A percentile compares a stretch with the other conserved stretches of the same genome.
Conservation (phyloP, 768 basidiomycete genomes). For the Suillus bovinus region DNA sequence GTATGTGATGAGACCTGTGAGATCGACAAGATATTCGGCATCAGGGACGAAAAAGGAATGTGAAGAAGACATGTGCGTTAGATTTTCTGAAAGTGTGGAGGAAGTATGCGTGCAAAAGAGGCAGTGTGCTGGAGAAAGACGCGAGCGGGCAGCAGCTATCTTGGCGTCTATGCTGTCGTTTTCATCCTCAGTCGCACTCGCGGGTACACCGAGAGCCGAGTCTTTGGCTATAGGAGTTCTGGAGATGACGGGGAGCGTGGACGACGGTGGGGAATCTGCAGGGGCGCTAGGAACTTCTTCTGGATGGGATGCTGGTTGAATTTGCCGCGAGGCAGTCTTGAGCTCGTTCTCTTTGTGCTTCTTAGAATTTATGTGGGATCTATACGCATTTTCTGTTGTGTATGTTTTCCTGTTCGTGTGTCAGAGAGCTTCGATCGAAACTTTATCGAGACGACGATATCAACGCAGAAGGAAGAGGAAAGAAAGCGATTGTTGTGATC, state of each 20-base stretch:
- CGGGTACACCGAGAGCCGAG: constrained; percentile 30
- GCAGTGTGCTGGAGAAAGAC: constrained; percentile 65
- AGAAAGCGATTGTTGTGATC: background rate
- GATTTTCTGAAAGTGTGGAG: constrained; percentile 58
- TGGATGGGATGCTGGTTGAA: background rate
- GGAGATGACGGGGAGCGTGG: constrained; percentile 8
- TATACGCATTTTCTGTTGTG: constrained; percentile 85
- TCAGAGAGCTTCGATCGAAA: background rate
- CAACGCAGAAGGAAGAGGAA: background rate
- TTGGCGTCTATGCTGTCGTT: constrained; percentile 68
- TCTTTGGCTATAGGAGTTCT: constrained; percentile 8
- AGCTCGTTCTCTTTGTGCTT: constrained; percentile 82
- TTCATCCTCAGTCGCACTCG: constrained; percentile 46
- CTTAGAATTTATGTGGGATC: constrained; percentile 84
- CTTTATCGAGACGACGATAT: constrained; percentile 2
- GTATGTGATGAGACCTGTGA: constrained; percentile 77
- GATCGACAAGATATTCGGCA: constrained; percentile 84
- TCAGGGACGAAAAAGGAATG: constrained; percentile 99
- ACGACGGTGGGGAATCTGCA: constrained; percentile 9
- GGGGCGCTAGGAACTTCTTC: constrained; percentile 22
- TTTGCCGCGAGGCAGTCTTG: constrained; percentile 39
- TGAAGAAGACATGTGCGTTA: constrained; percentile 80
- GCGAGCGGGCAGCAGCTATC: constrained; percentile 68
- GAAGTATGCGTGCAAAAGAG: constrained; percentile 77
- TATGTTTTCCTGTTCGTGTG: constrained; percentile 71